phyloP scores from a whole-genome alignment of 345 rosid genomes.

The Physaria fendleri region DNA sequence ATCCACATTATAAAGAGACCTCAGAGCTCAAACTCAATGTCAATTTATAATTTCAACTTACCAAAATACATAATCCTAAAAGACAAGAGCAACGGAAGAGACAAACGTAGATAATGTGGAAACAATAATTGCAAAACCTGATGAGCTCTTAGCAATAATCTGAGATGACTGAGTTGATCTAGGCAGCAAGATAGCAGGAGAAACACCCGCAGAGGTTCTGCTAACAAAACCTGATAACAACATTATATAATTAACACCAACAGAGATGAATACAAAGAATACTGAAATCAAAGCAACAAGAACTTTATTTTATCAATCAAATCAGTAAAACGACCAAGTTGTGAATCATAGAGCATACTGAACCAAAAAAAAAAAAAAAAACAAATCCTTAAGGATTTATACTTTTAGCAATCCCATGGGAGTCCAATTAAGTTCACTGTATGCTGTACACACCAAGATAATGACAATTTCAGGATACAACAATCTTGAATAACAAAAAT shows the following conservation, averaged over 20 bases:
- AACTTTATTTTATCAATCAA: not conserved
- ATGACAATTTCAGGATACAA: not conserved
- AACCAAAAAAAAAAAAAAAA: too few relatives aligned
- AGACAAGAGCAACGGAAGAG: not conserved
- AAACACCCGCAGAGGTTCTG: conserved; percentile 28
- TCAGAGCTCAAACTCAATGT: conserved; percentile 11
- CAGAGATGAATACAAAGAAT: not conserved
- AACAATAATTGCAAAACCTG: conserved; percentile 31
- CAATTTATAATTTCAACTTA: conserved; percentile 4
- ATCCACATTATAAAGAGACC: conserved; percentile 25
- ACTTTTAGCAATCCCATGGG: not conserved
- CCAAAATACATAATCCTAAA: not conserved
- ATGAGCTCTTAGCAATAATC: conserved; percentile 37
- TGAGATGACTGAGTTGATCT: conserved; percentile 22
- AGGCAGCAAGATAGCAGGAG: conserved; percentile 32
- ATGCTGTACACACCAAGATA: not conserved
- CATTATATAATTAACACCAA: not conserved
- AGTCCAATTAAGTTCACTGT: not conserved
- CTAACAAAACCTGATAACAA: conserved; percentile 37
- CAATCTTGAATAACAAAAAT: too few relatives aligned
- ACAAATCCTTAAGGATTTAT: not conserved
- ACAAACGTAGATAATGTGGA: not conserved
- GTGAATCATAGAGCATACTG: not conserved
- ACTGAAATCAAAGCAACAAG: not conserved
- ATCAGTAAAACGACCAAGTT: not conserved